Conservation (phyloP, 495 filamentous ascomycete species). For the Hypoxylon intermedium region DNA sequence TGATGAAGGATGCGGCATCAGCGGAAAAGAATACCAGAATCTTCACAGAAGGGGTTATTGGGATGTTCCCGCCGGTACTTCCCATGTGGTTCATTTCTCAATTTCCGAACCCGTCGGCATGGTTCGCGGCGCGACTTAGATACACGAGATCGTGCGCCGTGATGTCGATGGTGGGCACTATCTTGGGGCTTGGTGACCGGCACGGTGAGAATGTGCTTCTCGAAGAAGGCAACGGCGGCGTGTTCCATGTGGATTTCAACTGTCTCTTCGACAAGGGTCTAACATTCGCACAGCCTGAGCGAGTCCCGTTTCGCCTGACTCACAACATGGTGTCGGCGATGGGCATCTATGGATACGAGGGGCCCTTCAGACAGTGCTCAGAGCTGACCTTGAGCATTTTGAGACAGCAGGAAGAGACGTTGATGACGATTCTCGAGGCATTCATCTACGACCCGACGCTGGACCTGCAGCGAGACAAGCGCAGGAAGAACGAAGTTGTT, state of each 20-base stretch:
- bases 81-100: conserved; percentile 94
- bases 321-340: conserved; percentile 99
- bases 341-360: conserved; percentile 89
- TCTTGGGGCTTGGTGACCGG: conserved; percentile 94
- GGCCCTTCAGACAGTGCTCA: conserved; percentile 88
- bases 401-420: conserved; percentile 87
- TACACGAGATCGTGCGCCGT: conserved; percentile 95
- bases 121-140: conserved; percentile 88
- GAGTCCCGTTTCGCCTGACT: conserved; percentile 96
- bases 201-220: conserved; percentile 98
- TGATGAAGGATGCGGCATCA: conserved; percentile 55
- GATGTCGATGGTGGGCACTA: conserved; percentile 97
- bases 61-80: conserved; percentile 78
- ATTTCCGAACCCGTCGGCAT: conserved; percentile 89
- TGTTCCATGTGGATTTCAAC: conserved; percentile 99
- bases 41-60: conserved; percentile 72
- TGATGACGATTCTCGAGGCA: conserved; percentile 96
- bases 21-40: conserved; percentile 60
- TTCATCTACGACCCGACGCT: conserved; percentile 97
- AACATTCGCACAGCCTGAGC: conserved; percentile 92
- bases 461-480: conserved; percentile 84
- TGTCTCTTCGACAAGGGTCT: conserved; percentile 99
- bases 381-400: conserved; percentile 87
- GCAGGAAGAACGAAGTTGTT: conserved; percentile 63
- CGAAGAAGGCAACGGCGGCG: conserved; percentile 91